Percentiles rank a stretch among this genome's conserved stretches.
These are phyloP conservation scores for Brassica rapa DNA, from an alignment of 345 rosid species.

Conservation along the genomic window DNA sequence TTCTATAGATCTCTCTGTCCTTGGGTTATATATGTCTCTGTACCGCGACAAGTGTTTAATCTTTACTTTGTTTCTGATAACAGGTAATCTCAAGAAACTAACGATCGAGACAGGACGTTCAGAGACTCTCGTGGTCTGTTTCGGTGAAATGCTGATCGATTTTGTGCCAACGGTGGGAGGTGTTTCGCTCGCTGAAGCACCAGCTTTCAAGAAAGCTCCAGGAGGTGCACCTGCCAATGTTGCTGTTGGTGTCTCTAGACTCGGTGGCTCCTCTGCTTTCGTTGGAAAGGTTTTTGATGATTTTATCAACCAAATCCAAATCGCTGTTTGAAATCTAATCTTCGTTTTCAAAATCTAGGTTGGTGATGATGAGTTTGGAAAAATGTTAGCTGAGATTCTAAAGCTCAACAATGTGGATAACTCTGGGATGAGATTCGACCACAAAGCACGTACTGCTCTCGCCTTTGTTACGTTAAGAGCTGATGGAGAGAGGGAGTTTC, in stretches of 20 bases:
- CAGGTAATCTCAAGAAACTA: conserved; percentile 46
- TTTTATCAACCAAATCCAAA: neutral
- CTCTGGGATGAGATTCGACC: conserved; percentile 82
- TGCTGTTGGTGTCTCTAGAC: conserved; percentile 84
- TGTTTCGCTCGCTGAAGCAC: conserved; percentile 94
- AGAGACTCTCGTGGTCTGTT: conserved; percentile 69
- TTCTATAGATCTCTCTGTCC: conserved; percentile 33
- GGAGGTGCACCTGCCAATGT: conserved; percentile 99
- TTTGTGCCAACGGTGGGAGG: conserved; percentile 88
- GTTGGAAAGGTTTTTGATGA: conserved; percentile 74
- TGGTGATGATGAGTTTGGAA: conserved; percentile 95
- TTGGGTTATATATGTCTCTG: neutral
- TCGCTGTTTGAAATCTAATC: neutral
- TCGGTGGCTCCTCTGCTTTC: conserved; percentile 95
- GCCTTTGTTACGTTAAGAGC: conserved; percentile 89
- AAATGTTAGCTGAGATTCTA: conserved; percentile 81
- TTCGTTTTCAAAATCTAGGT: conserved; percentile 38
- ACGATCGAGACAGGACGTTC: conserved; percentile 25
- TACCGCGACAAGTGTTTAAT: conserved; percentile 3
- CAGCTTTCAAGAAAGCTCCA: conserved; percentile 93
- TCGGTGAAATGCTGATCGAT: conserved; percentile 97
- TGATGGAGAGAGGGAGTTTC: conserved; percentile 98
- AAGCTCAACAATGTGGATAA: conserved; percentile 75
- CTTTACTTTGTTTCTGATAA: neutral
- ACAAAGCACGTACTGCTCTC: conserved; percentile 82